Base-by-base conservation (phyloP, 495 filamentous ascomycete species). In the Umbilicaria muhlenbergii region DNA sequence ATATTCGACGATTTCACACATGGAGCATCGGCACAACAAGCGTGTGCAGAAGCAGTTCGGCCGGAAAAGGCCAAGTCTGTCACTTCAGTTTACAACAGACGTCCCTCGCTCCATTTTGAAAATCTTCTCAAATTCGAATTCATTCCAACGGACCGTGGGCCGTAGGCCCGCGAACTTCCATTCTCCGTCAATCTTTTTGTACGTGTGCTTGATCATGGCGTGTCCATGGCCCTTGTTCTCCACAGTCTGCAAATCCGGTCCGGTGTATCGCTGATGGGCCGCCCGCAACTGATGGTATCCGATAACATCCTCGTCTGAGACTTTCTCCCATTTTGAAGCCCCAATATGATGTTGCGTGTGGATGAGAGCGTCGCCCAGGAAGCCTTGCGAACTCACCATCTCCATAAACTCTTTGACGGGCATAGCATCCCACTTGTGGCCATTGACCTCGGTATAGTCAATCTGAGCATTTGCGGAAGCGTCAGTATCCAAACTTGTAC, bases 131-230 rank as follows among this genome's bases (percentile, higher is more conserved):
- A 83, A 83, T 36, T 82, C 75, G 53, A 77, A 73, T 67, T 89
- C 83, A 48, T 60, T 65, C 79, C 78, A 88, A 35, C 76, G 61
- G 44, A 88, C 80, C 39, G 74, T 65, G 1, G 83, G 83, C 54
- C 68, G 64, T 41, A 89, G 61, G 1, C 83, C 83, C 1, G 81
- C 81, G 59, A 86, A 84, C 63, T 86, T 89, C 83, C 83, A 88
- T 45, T 77, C 73, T 5, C 81, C 81, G 50, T 84, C 62, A 16
- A 84, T 63, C 69, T 82, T 86, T 43, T 65, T 68, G 59, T 87
- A 87, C 58, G 73, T 81, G 56, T 83, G 77, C 50, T 71, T 70
- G 57, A 80, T 83, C 44, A 74, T 76, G 41, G 71, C 74, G 62
- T 88, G 82, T 13, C 70, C 73, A 52, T 87, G 81, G 0, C 64